Percentiles rank a stretch among this genome's conserved stretches.
These are phyloP conservation scores for Eimeria acervulina DNA, from an alignment of 169 alveolate species.

Conservation along the genomic window DNA sequence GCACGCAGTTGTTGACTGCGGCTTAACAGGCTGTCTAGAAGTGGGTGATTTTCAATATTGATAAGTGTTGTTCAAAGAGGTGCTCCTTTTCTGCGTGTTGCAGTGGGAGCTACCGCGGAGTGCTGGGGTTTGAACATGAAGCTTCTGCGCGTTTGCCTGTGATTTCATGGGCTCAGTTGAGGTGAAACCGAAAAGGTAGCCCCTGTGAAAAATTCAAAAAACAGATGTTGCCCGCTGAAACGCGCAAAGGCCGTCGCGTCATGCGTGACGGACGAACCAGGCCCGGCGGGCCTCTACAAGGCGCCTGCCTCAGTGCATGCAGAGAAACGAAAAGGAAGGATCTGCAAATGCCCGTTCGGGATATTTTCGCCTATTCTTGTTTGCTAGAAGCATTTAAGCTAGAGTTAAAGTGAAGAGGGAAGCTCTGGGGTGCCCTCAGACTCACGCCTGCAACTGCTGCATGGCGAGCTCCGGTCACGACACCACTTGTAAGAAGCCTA, in stretches of 20 bases:
- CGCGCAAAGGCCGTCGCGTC: constrained; percentile 10
- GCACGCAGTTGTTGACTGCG: constrained; percentile 5
- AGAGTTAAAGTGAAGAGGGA: not conserved
- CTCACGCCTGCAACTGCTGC: not conserved
- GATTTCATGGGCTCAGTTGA: not conserved
- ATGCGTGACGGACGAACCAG: constrained; percentile 19
- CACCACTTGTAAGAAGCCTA: not conserved
- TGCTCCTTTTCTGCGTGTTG: not conserved
- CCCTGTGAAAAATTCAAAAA: not conserved
- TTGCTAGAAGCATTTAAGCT: not conserved
- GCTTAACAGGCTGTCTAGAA: not conserved
- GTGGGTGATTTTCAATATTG: not conserved
- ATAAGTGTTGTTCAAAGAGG: not conserved
- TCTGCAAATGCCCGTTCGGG: not conserved
- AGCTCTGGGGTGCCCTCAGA: not conserved
- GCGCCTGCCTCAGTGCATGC: constrained; percentile 73
- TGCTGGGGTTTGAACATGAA: constrained; percentile 23
- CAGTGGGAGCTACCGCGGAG: constrained; percentile 40
- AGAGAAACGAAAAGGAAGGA: not conserved
- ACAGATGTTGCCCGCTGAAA: not conserved
- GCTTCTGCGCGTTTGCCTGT: not conserved
- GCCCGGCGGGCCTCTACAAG: constrained; percentile 62
- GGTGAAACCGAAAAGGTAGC: not conserved
- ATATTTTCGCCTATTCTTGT: not conserved
- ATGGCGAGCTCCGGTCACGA: constrained; percentile 35